Percentiles rank a stretch among this genome's conserved stretches.
Evolutionary conservation across 2,329 filamentous ascomycete genomes (phyloP).

Genomic region (Beauveria brongniartii): DNA sequence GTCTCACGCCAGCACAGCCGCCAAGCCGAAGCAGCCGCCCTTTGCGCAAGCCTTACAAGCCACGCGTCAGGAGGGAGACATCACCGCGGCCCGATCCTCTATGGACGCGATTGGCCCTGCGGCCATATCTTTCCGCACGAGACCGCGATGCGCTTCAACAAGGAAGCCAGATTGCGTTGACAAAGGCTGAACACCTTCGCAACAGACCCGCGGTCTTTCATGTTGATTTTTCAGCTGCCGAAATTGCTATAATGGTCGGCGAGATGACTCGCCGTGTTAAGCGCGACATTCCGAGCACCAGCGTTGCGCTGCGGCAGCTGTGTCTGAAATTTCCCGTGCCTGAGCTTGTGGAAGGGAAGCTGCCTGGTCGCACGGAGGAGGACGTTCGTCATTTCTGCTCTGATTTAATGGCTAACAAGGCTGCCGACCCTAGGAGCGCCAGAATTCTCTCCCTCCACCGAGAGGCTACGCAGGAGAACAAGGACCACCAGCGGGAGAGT

Average conservation of each 20-base stretch:
- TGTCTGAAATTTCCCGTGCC: slow-evolving; percentile 18
- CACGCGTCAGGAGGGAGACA: neutral
- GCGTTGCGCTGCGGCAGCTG: slow-evolving; percentile 15
- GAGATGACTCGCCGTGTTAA: slow-evolving; percentile 15
- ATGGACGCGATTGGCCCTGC: neutral
- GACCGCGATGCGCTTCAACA: slow-evolving; percentile 1
- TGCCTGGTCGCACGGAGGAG: slow-evolving; percentile 19
- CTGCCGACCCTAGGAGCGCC: slow-evolving; percentile 9
- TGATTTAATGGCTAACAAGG: slow-evolving; percentile 21
- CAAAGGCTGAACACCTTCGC: neutral
- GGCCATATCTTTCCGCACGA: neutral
- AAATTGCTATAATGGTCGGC: slow-evolving; percentile 24
- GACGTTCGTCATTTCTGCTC: slow-evolving; percentile 25
- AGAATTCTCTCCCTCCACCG: slow-evolving; percentile 21
- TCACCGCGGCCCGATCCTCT: neutral
- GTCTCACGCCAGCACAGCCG: neutral
- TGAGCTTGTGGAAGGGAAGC: slow-evolving; percentile 15
- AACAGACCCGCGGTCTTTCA: slow-evolving; percentile 26
- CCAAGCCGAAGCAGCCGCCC: neutral
- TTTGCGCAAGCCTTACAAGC: neutral
- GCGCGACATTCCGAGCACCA: slow-evolving; percentile 7
- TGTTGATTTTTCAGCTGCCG: slow-evolving; percentile 36
- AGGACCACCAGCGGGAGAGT: slow-evolving; percentile 5
- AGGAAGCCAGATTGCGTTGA: neutral
- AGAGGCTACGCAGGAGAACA: neutral